These are phyloP conservation scores for Gossypium lobatum DNA, from an alignment of 441 rosid species.

Conservation along the genomic window DNA sequence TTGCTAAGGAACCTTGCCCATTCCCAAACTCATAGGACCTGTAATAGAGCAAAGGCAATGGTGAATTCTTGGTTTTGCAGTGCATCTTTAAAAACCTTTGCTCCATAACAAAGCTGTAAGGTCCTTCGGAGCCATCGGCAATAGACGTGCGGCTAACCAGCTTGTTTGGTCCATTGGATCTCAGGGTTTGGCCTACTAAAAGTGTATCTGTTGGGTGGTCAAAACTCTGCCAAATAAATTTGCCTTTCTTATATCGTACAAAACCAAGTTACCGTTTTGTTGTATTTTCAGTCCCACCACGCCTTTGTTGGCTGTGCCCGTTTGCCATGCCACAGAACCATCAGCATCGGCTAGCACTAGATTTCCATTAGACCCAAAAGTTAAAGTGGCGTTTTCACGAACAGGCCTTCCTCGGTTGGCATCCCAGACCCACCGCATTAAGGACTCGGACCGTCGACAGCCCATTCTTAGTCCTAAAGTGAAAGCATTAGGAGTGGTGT, in stretches of 20 bases:
- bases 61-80: slow-evolving; percentile 38
- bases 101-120: slow-evolving; percentile 57
- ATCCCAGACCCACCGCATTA: slow-evolving; percentile 56
- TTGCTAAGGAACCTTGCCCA: not conserved
- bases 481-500: slow-evolving; percentile 52
- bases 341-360: slow-evolving; percentile 36
- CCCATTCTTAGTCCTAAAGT: slow-evolving; percentile 38
- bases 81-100: slow-evolving; percentile 29
- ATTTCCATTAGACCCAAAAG: slow-evolving; percentile 30
- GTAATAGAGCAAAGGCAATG: slow-evolving; percentile 27
- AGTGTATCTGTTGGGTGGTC: slow-evolving; percentile 68
- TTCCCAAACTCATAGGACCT: not conserved
- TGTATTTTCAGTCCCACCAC: slow-evolving; percentile 48
- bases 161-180: slow-evolving; percentile 26
- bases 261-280: slow-evolving; percentile 56
- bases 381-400: slow-evolving; percentile 24
- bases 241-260: slow-evolving; percentile 46
- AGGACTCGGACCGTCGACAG: slow-evolving; percentile 25
- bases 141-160: slow-evolving; percentile 47
- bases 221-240: slow-evolving; percentile 65
- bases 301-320: slow-evolving; percentile 51
- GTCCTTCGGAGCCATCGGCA: slow-evolving; percentile 35
- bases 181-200: slow-evolving; percentile 54
- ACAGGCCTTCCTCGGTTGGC: slow-evolving; percentile 56
- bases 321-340: slow-evolving; percentile 57